These are phyloP conservation scores for Ceratonia siliqua DNA, from an alignment of 306 rosid genomes.

Conservation along the genomic window DNA sequence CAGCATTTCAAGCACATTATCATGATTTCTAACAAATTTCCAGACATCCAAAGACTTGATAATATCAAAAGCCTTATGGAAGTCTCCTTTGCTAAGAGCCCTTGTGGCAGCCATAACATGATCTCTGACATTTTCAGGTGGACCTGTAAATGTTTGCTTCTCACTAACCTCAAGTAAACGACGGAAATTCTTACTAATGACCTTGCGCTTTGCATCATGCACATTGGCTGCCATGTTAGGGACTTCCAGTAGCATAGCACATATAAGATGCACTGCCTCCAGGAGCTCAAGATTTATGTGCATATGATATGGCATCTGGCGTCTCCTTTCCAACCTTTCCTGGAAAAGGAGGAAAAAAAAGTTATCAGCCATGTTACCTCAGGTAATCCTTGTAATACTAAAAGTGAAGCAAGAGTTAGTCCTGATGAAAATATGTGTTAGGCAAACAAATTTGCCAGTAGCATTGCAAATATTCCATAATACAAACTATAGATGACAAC, in stretches of 20 bases:
- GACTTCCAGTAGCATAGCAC: slow-evolving; percentile 97
- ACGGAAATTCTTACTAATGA: slow-evolving; percentile 80
- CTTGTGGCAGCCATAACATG: slow-evolving; percentile 94
- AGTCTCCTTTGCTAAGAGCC: slow-evolving; percentile 79
- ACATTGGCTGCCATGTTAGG: slow-evolving; percentile 88
- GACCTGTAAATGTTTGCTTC: slow-evolving; percentile 86
- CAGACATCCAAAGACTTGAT: slow-evolving; percentile 79
- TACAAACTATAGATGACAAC: not conserved
- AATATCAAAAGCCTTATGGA: slow-evolving; percentile 63
- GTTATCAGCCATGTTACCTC: not conserved
- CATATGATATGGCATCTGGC: slow-evolving; percentile 99
- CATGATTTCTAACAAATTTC: slow-evolving; percentile 76
- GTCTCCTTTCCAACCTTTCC: slow-evolving; percentile 97
- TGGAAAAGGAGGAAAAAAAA: slow-evolving; percentile 33
- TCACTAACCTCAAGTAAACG: slow-evolving; percentile 81
- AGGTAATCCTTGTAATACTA: not conserved
- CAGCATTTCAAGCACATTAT: slow-evolving; percentile 68
- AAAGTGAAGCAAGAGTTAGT: not conserved
- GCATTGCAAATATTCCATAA: not conserved
- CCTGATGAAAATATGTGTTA: not conserved
- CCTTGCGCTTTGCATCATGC: slow-evolving; percentile 74
- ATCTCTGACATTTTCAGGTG: slow-evolving; percentile 93
- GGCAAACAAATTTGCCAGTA: not conserved
- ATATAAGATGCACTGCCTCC: slow-evolving; percentile 86
- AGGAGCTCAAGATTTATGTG: slow-evolving; percentile 95